Evolutionary conservation across 306 rosid genomes (phyloP).

Genomic region (Urtica urens): DNA sequence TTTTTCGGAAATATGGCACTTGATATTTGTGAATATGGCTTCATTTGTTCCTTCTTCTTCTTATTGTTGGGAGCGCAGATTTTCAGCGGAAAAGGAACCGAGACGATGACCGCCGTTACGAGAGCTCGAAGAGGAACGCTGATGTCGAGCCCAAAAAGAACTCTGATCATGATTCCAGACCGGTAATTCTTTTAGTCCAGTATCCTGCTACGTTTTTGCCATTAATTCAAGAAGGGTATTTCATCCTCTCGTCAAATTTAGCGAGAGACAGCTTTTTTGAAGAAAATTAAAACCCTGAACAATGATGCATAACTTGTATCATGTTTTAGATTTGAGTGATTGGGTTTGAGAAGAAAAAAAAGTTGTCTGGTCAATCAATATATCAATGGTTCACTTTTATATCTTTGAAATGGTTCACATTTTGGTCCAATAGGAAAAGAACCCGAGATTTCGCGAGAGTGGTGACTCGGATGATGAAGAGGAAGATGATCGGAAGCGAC

Average conservation of each 20-base stretch:
- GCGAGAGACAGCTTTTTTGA: too few relatives aligned
- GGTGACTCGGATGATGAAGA: slow-evolving; percentile 96
- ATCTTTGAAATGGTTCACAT: too few relatives aligned
- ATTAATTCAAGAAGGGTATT: too few relatives aligned
- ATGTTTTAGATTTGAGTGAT: too few relatives aligned
- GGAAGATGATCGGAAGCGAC: slow-evolving; percentile 68
- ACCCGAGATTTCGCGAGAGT: slow-evolving; percentile 96
- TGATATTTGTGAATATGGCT: background rate
- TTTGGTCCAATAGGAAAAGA: slow-evolving; percentile 59
- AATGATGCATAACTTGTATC: too few relatives aligned
- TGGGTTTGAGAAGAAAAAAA: too few relatives aligned
- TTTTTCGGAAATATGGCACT: slow-evolving; percentile 9
- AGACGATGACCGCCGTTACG: slow-evolving; percentile 73
- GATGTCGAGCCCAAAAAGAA: slow-evolving; percentile 62
- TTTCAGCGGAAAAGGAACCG: slow-evolving; percentile 57
- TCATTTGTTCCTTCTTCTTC: slow-evolving; percentile 2
- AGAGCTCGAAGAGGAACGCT: slow-evolving; percentile 53
- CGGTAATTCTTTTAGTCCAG: slow-evolving; percentile 29
- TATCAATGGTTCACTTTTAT: too few relatives aligned
- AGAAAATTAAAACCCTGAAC: too few relatives aligned
- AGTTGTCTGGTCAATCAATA: too few relatives aligned
- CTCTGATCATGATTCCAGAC: slow-evolving; percentile 73
- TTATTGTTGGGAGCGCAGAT: slow-evolving; percentile 42
- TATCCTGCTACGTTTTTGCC: too few relatives aligned
- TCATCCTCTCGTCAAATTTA: too few relatives aligned